phyloP scores from a whole-genome alignment of 2,329 filamentous ascomycete species.

The Nothopassalora personata region DNA sequence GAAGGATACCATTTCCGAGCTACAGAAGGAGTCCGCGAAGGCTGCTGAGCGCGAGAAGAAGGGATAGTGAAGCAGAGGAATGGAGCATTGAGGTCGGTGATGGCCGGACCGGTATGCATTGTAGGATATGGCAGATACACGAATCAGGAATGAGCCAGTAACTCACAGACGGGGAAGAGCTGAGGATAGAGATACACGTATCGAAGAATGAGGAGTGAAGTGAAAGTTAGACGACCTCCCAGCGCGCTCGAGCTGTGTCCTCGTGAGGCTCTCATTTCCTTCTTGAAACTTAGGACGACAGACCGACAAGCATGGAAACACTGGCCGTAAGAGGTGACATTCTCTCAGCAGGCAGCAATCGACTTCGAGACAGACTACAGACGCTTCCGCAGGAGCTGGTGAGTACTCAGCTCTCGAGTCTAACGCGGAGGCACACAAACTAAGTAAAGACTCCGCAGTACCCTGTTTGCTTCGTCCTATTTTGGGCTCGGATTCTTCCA shows the following conservation, averaged over 20 bases:
- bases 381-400: not conserved
- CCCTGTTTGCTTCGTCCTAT: not conserved
- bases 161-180: not conserved
- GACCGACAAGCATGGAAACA: not conserved
- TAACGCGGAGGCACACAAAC: too few relatives aligned
- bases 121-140: not conserved
- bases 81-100: not conserved
- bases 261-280: not conserved
- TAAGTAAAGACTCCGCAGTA: too few relatives aligned
- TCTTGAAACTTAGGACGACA: not conserved
- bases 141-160: not conserved
- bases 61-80: not conserved
- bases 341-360: not conserved
- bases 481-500: not conserved
- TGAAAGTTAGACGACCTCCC: not conserved
- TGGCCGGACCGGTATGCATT: not conserved
- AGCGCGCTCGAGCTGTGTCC: not conserved
- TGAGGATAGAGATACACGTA: not conserved
- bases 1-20: slow-evolving; percentile 28
- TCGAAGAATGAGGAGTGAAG: not conserved
- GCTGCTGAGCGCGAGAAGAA: slow-evolving; percentile 26
- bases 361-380: not conserved
- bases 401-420: too few relatives aligned
- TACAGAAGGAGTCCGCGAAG: slow-evolving; percentile 34
- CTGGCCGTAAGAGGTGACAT: not conserved